Percentiles rank a stretch among this genome's conserved stretches.
phyloP scores from a whole-genome alignment of 2,329 filamentous ascomycete genomes.

The Aureobasidium sp. region DNA sequence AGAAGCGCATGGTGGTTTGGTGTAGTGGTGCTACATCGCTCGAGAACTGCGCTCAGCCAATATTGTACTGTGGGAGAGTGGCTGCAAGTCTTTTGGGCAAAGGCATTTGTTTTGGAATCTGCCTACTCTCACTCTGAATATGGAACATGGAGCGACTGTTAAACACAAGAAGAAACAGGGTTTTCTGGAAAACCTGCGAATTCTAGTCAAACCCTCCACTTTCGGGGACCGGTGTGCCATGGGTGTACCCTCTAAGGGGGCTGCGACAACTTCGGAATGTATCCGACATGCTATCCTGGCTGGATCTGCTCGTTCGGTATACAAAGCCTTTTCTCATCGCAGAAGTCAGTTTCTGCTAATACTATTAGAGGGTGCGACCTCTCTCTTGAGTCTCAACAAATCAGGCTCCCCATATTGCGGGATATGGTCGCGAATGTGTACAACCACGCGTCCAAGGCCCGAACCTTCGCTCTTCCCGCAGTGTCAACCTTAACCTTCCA shows the following conservation, averaged over 20 bases:
- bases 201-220: too few relatives aligned
- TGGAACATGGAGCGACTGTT: neutral
- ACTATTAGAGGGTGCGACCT: neutral
- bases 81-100: neutral
- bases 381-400: too few relatives aligned
- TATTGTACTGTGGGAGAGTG: neutral
- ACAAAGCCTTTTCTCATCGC: neutral
- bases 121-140: neutral
- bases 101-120: neutral
- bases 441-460: too few relatives aligned
- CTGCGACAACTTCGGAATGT: neutral
- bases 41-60: neutral
- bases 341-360: neutral
- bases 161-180: neutral
- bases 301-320: neutral
- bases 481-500: too few relatives aligned
- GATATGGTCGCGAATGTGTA: too few relatives aligned
- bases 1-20: too few relatives aligned
- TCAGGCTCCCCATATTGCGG: too few relatives aligned
- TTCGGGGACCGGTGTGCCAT: too few relatives aligned
- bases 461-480: too few relatives aligned
- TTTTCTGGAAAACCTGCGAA: neutral
- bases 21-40: neutral
- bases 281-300: neutral
- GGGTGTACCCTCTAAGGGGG: neutral